Percentiles rank a stretch among this genome's conserved stretches.
These are phyloP conservation scores for Pythium folliculosum DNA, from an alignment of 352 stramenopile genomes.

Conservation along the genomic window DNA sequence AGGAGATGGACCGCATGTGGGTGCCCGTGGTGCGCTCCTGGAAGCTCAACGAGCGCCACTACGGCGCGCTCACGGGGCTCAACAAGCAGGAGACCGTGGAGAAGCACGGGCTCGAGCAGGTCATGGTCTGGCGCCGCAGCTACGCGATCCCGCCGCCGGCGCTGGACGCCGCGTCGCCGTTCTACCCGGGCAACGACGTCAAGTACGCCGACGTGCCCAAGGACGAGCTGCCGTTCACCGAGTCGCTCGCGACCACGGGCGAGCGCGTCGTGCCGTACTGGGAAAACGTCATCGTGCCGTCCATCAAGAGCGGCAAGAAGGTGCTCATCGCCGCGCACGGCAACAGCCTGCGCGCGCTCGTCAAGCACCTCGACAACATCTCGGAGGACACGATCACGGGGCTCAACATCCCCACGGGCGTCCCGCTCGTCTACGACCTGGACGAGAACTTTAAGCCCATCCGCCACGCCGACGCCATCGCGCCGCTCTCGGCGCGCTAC, in stretches of 20 bases:
- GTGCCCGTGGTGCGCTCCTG: constrained; percentile 94
- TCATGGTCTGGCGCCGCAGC: constrained; percentile 96
- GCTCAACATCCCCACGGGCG: constrained; percentile 97
- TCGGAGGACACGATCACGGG: constrained; percentile 95
- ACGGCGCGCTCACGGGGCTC: constrained; percentile 97
- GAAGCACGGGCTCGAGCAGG: constrained; percentile 98
- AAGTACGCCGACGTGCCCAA: constrained; percentile 92
- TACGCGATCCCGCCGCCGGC: constrained; percentile 97
- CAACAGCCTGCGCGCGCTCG: constrained; percentile 97
- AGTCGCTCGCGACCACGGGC: constrained; percentile 92
- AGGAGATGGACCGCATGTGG: constrained; percentile 97
- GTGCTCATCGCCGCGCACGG: constrained; percentile 97
- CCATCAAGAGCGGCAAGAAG: constrained; percentile 94
- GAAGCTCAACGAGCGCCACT: constrained; percentile 99
- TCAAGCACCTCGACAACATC: constrained; percentile 99
- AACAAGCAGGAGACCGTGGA: constrained; percentile 99
- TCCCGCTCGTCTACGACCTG: constrained; percentile 96
- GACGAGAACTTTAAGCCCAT: constrained; percentile 98
- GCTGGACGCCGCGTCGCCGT: constrained; percentile 85
- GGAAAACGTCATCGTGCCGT: constrained; percentile 93
- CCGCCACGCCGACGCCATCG: constrained; percentile 91
- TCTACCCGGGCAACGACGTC: constrained; percentile 90
- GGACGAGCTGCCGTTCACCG: constrained; percentile 91
- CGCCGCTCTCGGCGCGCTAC: constrained; percentile 75
- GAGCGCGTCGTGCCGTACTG: constrained; percentile 96